Evolutionary conservation across 2,329 filamentous ascomycete genomes (phyloP).

Genomic region (Trematosphaeria pertusa): DNA sequence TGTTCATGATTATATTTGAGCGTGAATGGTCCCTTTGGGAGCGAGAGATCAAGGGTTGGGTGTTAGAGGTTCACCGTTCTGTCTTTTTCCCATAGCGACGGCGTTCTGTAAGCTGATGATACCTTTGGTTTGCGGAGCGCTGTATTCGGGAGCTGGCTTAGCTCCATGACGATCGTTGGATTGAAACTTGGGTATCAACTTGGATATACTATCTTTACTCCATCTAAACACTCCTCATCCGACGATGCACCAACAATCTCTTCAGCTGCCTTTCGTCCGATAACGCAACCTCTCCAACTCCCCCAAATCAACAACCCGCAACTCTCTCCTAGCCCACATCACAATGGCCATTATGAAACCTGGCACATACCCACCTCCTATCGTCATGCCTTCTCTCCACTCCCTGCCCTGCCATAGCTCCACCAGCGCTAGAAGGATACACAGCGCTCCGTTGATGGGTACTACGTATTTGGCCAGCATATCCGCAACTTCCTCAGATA

Average conservation of each 20-base stretch:
- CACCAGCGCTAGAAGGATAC: slow-evolving; percentile 55
- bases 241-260: too few species aligned
- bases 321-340: slow-evolving; percentile 68
- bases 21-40: too few species aligned
- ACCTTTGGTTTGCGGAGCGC: slow-evolving; percentile 10
- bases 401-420: slow-evolving; percentile 34
- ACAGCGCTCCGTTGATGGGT: slow-evolving; percentile 66
- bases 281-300: slow-evolving; percentile 70
- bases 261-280: slow-evolving; percentile 55
- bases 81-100: slow-evolving; percentile 16
- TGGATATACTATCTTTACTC: not conserved
- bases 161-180: not conserved
- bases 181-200: slow-evolving; percentile 2
- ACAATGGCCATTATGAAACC: slow-evolving; percentile 66
- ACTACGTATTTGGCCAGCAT: slow-evolving; percentile 67
- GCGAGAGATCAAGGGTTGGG: too few species aligned
- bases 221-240: too few species aligned
- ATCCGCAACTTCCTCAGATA: slow-evolving; percentile 36
- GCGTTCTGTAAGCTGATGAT: slow-evolving; percentile 19
- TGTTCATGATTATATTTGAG: too few species aligned
- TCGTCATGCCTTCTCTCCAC: slow-evolving; percentile 36
- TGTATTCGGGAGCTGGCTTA: not conserved
- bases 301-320: slow-evolving; percentile 72
- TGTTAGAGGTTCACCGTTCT: not conserved
- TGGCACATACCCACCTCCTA: slow-evolving; percentile 50